Conservation (phyloP, 2,329 filamentous ascomycete species). For the Pseudogymnoascus sp. region DNA sequence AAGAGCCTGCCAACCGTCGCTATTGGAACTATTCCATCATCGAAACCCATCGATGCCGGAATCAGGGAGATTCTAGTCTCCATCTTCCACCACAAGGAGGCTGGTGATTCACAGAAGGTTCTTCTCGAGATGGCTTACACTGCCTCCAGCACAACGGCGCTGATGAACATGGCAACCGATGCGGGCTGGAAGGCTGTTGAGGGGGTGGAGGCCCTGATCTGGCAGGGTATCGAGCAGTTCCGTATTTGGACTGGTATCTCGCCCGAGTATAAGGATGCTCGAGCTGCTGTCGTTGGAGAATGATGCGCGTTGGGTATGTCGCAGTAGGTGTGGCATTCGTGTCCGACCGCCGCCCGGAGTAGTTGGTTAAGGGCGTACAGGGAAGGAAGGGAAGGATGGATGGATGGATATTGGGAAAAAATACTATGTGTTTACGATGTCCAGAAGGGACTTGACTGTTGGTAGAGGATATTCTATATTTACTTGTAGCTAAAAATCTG, state of each 20-base stretch:
- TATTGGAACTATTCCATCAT: constrained; percentile 84
- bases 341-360: not conserved
- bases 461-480: not conserved
- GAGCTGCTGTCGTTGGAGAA: constrained; percentile 45
- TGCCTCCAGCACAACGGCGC: constrained; percentile 61
- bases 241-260: constrained; percentile 77
- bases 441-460: not conserved
- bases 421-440: not conserved
- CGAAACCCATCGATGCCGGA: constrained; percentile 66
- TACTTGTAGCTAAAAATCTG: not conserved
- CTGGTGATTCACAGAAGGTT: constrained; percentile 38
- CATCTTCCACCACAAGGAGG: constrained; percentile 37
- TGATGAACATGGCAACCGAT: constrained; percentile 76
- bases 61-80: constrained; percentile 58
- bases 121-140: constrained; percentile 97
- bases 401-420: not conserved
- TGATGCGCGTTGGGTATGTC: not conserved
- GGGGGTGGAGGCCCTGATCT: constrained; percentile 80
- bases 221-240: constrained; percentile 65
- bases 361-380: not conserved
- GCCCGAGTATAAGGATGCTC: constrained; percentile 62
- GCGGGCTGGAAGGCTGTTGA: constrained; percentile 76
- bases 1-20: constrained; percentile 57
- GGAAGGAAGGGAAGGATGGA: no score
- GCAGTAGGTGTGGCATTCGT: not conserved